Evolutionary conservation across 306 rosid genomes (phyloP).

Genomic region (Carpinus fangiana): DNA sequence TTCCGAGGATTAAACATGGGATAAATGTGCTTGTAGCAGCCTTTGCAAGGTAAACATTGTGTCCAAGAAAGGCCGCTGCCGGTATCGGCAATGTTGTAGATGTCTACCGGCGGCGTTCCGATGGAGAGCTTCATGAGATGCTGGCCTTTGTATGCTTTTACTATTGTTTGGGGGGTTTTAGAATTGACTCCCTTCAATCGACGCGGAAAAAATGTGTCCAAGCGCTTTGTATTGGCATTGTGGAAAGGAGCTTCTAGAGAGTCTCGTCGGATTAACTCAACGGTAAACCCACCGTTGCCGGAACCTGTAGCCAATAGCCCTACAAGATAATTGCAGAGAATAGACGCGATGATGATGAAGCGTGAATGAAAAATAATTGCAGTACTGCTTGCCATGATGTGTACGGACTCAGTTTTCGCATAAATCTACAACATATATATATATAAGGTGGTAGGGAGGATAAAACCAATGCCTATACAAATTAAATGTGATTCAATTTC

Average conservation of each 20-base stretch:
- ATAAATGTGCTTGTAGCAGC: conserved; percentile 48
- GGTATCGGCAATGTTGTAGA: conserved; percentile 57
- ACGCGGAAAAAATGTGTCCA: neutral
- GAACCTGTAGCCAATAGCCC: conserved; percentile 28
- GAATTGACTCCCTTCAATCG: neutral
- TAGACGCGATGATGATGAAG: conserved; percentile 18
- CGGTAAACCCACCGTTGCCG: conserved; percentile 33
- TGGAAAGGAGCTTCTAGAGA: conserved; percentile 32
- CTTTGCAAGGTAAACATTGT: conserved; percentile 49
- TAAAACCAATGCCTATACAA: no score
- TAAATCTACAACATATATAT: no score
- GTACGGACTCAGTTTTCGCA: no score
- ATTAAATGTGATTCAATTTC: no score
- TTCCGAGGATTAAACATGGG: conserved; percentile 46
- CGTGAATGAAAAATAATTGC: conserved; percentile 4
- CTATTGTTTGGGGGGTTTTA: neutral
- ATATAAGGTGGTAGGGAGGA: no score
- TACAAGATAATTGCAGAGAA: conserved; percentile 16
- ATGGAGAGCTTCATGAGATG: conserved; percentile 52
- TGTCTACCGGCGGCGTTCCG: conserved; percentile 55
- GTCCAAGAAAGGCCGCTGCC: conserved; percentile 65
- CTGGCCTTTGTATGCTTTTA: conserved; percentile 44
- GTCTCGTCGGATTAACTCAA: conserved; percentile 33
- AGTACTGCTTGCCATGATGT: no score
- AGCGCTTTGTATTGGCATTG: neutral